Evolutionary conservation across 495 filamentous ascomycete species (phyloP).

Genomic region (Trichoderma reesei): DNA sequence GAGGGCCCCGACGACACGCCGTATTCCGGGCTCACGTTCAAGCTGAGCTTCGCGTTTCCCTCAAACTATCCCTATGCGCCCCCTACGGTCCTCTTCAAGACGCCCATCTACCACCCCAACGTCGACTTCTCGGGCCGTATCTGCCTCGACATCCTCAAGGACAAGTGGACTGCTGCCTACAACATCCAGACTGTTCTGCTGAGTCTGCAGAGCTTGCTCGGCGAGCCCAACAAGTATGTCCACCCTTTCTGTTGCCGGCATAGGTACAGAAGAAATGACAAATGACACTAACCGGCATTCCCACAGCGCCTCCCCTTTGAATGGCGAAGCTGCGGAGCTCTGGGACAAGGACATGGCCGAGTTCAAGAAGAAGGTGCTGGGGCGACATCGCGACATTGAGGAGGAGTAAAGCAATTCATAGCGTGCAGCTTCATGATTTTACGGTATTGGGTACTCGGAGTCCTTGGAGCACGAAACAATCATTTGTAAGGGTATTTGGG

Average conservation of each 20-base stretch:
- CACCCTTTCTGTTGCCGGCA: background rate
- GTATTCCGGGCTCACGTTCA: conserved; percentile 81
- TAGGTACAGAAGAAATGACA: background rate
- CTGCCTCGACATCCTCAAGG: conserved; percentile 94
- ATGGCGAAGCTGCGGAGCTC: conserved; percentile 89
- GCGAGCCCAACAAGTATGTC: conserved; percentile 93
- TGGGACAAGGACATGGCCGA: conserved; percentile 86
- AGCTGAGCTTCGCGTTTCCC: conserved; percentile 86
- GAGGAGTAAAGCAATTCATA: conserved; percentile 32
- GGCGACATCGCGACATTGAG: conserved; percentile 46
- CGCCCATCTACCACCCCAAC: conserved; percentile 89
- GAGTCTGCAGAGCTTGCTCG: conserved; percentile 88
- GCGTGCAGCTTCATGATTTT: background rate
- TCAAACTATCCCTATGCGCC: conserved; percentile 87
- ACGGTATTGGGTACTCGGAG: conserved; percentile 7
- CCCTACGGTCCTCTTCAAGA: conserved; percentile 89
- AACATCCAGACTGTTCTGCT: conserved; percentile 88
- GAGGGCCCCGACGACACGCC: conserved; percentile 84
- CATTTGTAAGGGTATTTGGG: conserved; percentile 5
- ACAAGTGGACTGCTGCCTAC: conserved; percentile 93
- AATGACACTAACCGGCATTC: conserved; percentile 6
- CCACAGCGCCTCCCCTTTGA: conserved; percentile 78
- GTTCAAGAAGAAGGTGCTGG: conserved; percentile 65
- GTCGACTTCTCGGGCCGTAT: conserved; percentile 88
- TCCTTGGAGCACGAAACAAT: background rate